Conservation (phyloP, 2,329 filamentous ascomycete genomes). For the Colletotrichum truncatum region DNA sequence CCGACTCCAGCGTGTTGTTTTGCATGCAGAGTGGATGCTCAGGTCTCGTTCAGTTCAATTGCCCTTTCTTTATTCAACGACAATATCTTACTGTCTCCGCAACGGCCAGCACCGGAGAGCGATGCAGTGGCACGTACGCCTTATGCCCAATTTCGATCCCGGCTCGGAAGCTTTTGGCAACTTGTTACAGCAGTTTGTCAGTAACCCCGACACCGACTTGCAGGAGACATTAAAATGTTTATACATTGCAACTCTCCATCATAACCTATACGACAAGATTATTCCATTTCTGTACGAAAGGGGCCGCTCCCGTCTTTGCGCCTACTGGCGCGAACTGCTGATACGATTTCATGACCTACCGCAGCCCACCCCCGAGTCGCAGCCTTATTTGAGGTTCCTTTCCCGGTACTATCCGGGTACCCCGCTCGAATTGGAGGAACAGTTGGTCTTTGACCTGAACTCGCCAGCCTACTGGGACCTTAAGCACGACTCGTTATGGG, state of each 20-base stretch:
- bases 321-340: slow-evolving; percentile 56
- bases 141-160: slow-evolving; percentile 54
- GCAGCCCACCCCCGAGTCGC: slow-evolving; percentile 44
- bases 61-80: slow-evolving; percentile 60
- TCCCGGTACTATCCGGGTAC: slow-evolving; percentile 53
- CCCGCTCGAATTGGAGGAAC: slow-evolving; percentile 48
- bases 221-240: slow-evolving; percentile 53
- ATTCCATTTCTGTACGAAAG: slow-evolving; percentile 59
- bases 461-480: slow-evolving; percentile 6
- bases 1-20: slow-evolving; percentile 43
- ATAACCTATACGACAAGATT: slow-evolving; percentile 58
- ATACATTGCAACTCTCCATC: slow-evolving; percentile 54
- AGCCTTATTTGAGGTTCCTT: slow-evolving; percentile 59
- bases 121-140: slow-evolving; percentile 57
- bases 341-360: slow-evolving; percentile 53
- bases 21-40: slow-evolving; percentile 54
- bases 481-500: slow-evolving; percentile 35
- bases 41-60: slow-evolving; percentile 49
- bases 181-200: slow-evolving; percentile 53
- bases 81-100: slow-evolving; percentile 53
- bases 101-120: slow-evolving; percentile 47
- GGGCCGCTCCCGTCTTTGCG: slow-evolving; percentile 55
- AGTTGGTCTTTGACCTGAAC: slow-evolving; percentile 31
- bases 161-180: slow-evolving; percentile 49
- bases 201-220: slow-evolving; percentile 44